Evolutionary conservation across 768 basidiomycete genomes (phyloP).

Genomic region (Termitomyces eurrhizus): DNA sequence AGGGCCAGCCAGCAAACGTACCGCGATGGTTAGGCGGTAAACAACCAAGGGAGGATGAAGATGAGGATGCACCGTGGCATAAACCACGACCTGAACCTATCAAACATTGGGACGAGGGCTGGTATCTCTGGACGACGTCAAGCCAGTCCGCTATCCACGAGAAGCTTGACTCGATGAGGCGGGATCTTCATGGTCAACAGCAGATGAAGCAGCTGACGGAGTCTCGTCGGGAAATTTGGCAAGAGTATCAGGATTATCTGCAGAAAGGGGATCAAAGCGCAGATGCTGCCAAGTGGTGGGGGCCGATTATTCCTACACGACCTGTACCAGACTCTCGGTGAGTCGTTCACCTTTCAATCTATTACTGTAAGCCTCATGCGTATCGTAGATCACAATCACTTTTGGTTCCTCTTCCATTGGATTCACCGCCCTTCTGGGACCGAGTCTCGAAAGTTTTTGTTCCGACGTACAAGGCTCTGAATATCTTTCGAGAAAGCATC

Average conservation of each 20-base stretch:
- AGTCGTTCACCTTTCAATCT: slow-evolving; percentile 13
- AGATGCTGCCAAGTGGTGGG: slow-evolving; percentile 32
- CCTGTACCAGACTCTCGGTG: slow-evolving; percentile 37
- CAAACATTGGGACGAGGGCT: slow-evolving; percentile 71
- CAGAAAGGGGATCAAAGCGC: slow-evolving; percentile 22
- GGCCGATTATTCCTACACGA: slow-evolving; percentile 36
- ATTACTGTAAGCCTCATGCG: slow-evolving; percentile 1
- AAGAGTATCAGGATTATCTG: slow-evolving; percentile 48
- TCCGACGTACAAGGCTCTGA: slow-evolving; percentile 50
- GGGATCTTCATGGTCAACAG: slow-evolving; percentile 50
- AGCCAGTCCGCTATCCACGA: slow-evolving; percentile 50
- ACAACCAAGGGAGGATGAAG: slow-evolving; percentile 29
- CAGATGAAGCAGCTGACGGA: slow-evolving; percentile 36
- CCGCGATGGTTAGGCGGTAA: slow-evolving; percentile 44
- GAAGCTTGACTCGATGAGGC: slow-evolving; percentile 56
- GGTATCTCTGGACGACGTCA: slow-evolving; percentile 68
- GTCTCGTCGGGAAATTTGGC: slow-evolving; percentile 39
- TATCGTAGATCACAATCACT: slow-evolving; percentile 44
- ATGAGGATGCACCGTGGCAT: slow-evolving; percentile 21
- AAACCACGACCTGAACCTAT: slow-evolving; percentile 26
- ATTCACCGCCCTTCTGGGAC: slow-evolving; percentile 48
- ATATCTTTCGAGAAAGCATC: slow-evolving; percentile 49
- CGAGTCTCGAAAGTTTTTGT: slow-evolving; percentile 51
- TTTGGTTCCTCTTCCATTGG: slow-evolving; percentile 56
- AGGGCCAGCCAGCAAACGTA: slow-evolving; percentile 53